Evolutionary conservation across 225 moss, liverwort and hornwort genomes (phyloP).

Genomic region (Antitrichia curtipendula): DNA sequence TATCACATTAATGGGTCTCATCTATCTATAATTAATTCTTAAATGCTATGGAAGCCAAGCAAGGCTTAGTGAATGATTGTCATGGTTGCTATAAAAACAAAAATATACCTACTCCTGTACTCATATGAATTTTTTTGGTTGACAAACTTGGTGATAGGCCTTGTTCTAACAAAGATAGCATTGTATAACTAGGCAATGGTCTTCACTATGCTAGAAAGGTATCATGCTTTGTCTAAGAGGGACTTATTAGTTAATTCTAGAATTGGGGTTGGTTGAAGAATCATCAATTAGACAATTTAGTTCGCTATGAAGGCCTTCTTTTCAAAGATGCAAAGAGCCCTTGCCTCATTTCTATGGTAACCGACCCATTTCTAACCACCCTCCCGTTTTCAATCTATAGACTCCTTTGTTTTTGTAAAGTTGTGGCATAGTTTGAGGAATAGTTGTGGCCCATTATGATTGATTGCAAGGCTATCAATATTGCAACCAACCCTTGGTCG

Average conservation of each 20-base stretch:
- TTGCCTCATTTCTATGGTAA: too few relatives aligned
- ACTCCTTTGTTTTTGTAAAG: too few relatives aligned
- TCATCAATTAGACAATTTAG: neutral
- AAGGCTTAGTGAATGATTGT: neutral
- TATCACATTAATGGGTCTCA: fast-evolving
- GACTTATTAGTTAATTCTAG: neutral
- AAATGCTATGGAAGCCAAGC: fast-evolving
- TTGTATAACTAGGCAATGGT: neutral
- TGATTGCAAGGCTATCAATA: too few relatives aligned
- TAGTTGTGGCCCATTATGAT: too few relatives aligned
- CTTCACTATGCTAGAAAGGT: fast-evolving
- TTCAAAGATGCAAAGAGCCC: neutral
- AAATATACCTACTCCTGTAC: neutral
- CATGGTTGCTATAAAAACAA: fast-evolving
- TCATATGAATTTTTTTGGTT: fast-evolving
- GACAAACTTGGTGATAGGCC: fast-evolving
- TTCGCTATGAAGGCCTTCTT: neutral
- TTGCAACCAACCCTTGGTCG: too few relatives aligned
- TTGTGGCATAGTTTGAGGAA: too few relatives aligned
- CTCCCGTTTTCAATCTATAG: too few relatives aligned
- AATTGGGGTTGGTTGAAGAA: neutral
- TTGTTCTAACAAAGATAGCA: fast-evolving
- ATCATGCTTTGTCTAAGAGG: neutral
- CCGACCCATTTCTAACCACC: too few relatives aligned
- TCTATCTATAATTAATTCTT: fast-evolving